A percentile compares a stretch with the other conserved stretches of the same genome.
Evolutionary conservation across 2,329 filamentous ascomycete species (phyloP).

Genomic region (Calonectria henricotiae): DNA sequence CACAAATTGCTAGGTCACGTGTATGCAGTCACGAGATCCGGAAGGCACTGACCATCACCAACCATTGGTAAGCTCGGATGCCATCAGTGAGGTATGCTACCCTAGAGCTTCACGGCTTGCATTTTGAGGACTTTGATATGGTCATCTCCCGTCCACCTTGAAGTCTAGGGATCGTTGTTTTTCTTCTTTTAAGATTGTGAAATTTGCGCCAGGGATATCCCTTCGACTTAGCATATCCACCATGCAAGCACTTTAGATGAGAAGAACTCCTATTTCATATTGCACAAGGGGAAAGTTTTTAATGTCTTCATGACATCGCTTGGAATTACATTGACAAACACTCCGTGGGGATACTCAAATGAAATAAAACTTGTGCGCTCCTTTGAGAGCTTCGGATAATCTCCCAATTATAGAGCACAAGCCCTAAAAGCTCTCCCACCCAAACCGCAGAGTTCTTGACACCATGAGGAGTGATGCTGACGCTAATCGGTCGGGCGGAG

Average conservation of each 20-base stretch:
- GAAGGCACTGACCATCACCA: constrained; percentile 2
- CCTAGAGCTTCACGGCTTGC: constrained; percentile 3
- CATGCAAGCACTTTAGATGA: constrained; percentile 17
- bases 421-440: neutral
- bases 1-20: constrained; percentile 37
- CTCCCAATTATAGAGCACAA: neutral
- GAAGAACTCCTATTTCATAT: neutral
- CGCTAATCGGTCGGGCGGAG: constrained; percentile 30
- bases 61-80: neutral
- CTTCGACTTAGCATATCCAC: neutral
- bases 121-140: neutral
- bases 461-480: neutral
- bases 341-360: neutral
- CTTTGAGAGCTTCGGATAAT: neutral
- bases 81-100: neutral
- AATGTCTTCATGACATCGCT: neutral
- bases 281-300: neutral
- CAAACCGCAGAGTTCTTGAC: neutral
- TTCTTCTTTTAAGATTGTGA: neutral
- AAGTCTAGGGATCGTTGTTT: constrained; percentile 6
- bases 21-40: constrained; percentile 4
- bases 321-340: too few species aligned
- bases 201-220: constrained; percentile 15
- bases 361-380: neutral
- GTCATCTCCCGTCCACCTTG: constrained; percentile 20